Base-by-base conservation (phyloP, 257 asterid species). In the Fraxinus americana region DNA sequence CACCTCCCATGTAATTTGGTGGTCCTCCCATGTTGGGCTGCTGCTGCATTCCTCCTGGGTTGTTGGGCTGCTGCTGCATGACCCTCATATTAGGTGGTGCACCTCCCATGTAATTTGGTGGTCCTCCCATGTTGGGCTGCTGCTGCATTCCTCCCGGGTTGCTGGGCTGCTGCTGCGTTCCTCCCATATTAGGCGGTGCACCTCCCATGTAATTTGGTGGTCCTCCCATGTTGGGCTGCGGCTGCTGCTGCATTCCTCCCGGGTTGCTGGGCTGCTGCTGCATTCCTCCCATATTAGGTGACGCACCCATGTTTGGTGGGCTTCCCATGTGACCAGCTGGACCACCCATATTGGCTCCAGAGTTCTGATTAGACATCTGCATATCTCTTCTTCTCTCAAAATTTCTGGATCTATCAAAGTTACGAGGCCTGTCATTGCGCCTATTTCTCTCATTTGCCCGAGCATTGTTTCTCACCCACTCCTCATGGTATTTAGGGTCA, bases 401-500 rank as follows among this genome's bases (percentile, higher is more conserved):
- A 67, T 90, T 91, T 81, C 97, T 77, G 1, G 96, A 90, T 14
- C 94, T 78, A 86, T 93, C 97, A 73, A 82, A 77, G 83, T 89
- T 89, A 4, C 98, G 92, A 63, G 97, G 97, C 45, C 97, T 86
- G 82, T 90, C 97, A 48, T 89, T 93, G 76, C 97, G 94, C 83
- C 91, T 84, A 79, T 93, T 93, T 87, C 98, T 89, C 80, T 88
- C 94, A 35, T 90, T 90, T 78, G 98, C 94, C 43, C 92, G 83
- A 36, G 93, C 89, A 85, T 91, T 92, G 88, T 94, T 92, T 88
- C 96, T 91, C 87, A 87, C 94, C 98, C 98, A 95, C 76, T 93
- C 98, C 88, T 87, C 98, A 0, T 95, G 99, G 74, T 95, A 95
- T 75, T 89, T 95, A 6, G 96, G 96, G 76, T 95, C 98, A 52